A percentile compares a stretch with the other conserved stretches of the same genome.
phyloP scores from a whole-genome alignment of 495 filamentous ascomycete genomes.

The Aspergillus cristatus region DNA sequence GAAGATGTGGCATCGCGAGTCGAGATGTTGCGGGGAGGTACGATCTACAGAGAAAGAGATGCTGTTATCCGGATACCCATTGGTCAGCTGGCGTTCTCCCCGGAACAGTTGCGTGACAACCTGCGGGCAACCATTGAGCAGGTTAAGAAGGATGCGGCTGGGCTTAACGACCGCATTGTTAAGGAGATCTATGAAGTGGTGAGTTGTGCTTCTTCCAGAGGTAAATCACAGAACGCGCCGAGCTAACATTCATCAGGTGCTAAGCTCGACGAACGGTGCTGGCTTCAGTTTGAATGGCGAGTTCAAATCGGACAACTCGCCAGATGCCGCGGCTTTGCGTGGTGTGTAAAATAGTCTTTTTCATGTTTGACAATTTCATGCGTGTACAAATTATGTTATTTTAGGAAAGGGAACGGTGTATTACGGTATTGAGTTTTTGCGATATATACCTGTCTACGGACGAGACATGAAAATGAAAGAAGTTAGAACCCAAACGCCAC shows the following conservation, averaged over 20 bases:
- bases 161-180: conserved; percentile 56
- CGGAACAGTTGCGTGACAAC: conserved; percentile 77
- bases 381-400: conserved; percentile 39
- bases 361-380: conserved; percentile 15
- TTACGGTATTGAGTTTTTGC: conserved; percentile 46
- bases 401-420: conserved; percentile 36
- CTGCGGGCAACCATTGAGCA: conserved; percentile 65
- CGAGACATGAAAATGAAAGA: too few species aligned
- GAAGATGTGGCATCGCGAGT: conserved; percentile 62
- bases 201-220: conserved; percentile 15
- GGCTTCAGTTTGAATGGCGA: conserved; percentile 80
- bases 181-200: conserved; percentile 90
- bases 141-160: conserved; percentile 67
- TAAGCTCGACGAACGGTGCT: conserved; percentile 78
- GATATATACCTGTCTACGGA: conserved; percentile 16
- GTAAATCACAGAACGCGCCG: not conserved
- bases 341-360: conserved; percentile 35
- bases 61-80: conserved; percentile 82
- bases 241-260: conserved; percentile 41
- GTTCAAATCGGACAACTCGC: conserved; percentile 52
- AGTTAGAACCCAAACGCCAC: conserved; percentile 24
- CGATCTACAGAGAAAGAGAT: conserved; percentile 74
- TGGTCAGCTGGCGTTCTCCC: conserved; percentile 84
- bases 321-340: conserved; percentile 33
- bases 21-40: conserved; percentile 69